Base-by-base conservation (phyloP, 495 filamentous ascomycete species). In the Aspergillus sclerotiicarbonarius region DNA sequence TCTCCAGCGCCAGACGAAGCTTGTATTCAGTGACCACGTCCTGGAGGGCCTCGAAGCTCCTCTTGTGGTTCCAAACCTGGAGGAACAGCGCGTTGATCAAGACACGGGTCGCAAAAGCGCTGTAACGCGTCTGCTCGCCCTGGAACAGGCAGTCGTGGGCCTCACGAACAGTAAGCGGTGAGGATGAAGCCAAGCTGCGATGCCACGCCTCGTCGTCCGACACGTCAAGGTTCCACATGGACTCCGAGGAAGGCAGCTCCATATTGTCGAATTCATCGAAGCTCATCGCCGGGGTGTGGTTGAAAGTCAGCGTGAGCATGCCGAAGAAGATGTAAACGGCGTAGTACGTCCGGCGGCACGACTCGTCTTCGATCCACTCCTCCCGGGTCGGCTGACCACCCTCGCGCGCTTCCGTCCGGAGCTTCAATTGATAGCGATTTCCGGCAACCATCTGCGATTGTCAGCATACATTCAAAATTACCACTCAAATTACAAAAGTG, bases 261-360 rank as follows among this genome's bases (percentile, higher is more conserved):
- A 98, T 78, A 60, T 90, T 87, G 67, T 98, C 95, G 64, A 98
- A 95, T 73, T 98, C 95, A 72, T 96, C 95, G 78, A 96, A 96
- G 70, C 89, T 92, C 78, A 98, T 96, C 21, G 92, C 87, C 21
- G 95, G 95, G 2, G 93, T 96, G 72, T 98, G 94, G 73, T 98
- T 97, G 82, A 93, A 98, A 2, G 93, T 96, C 64, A 98, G 72
- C 8, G 94, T 98, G 59, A 98, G 77, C 68, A 98, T 83, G 56
- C 94, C 94, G 67, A 98, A 98, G 84, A 98, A 98, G 75, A 98
- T 92, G 74, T 98, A 98, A 54, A 98, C 93, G n/a, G 94, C 94
- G 64, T 92, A 98, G 77, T 98, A 98, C 2, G 94, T 98, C 46
- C 94, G 90, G 53, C 92, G 85, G 77, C 95, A 96, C 19, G 92